phyloP scores from a whole-genome alignment of 306 rosid species.

The Inga leiocalycina region DNA sequence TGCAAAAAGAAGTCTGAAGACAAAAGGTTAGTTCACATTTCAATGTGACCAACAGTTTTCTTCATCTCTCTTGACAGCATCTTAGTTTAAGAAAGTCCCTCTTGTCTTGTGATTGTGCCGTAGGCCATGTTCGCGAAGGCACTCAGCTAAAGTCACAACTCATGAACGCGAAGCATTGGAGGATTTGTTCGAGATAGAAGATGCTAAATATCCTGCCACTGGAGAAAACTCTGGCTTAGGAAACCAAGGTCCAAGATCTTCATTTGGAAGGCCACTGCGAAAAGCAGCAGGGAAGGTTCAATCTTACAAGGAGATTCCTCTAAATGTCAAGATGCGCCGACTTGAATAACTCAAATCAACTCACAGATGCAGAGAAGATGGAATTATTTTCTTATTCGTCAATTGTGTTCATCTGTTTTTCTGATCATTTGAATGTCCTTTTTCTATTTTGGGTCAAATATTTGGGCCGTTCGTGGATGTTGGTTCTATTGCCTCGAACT shows the following conservation, averaged over 20 bases:
- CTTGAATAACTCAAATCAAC: conserved; percentile 25
- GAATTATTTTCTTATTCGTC: not conserved
- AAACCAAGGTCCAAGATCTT: conserved; percentile 50
- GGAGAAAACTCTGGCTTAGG: conserved; percentile 37
- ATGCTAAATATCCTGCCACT: conserved; percentile 35
- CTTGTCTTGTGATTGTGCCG: not conserved
- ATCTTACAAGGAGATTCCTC: conserved; percentile 56
- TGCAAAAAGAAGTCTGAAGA: conserved; percentile 46
- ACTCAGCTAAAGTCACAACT: conserved; percentile 44
- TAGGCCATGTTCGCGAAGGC: conserved; percentile 60
- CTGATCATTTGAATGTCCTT: not conserved
- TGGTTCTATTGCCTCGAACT: not conserved
- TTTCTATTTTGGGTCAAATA: not conserved
- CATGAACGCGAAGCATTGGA: conserved; percentile 42
- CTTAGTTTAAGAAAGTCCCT: not conserved
- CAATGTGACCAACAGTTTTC: too few relatives aligned
- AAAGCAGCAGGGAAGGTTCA: conserved; percentile 66
- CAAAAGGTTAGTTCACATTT: conserved; percentile 55
- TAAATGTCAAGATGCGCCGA: conserved; percentile 49
- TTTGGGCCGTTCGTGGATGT: not conserved
- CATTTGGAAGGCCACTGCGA: conserved; percentile 67
- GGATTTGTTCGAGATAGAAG: conserved; percentile 61
- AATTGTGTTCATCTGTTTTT: not conserved
- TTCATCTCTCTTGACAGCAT: not conserved
- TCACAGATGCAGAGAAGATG: not conserved